Evolutionary conservation across 306 rosid genomes (phyloP), one percentile per base, ranked within the genome.

Genomic region (Begonia fuchsioides): DNA sequence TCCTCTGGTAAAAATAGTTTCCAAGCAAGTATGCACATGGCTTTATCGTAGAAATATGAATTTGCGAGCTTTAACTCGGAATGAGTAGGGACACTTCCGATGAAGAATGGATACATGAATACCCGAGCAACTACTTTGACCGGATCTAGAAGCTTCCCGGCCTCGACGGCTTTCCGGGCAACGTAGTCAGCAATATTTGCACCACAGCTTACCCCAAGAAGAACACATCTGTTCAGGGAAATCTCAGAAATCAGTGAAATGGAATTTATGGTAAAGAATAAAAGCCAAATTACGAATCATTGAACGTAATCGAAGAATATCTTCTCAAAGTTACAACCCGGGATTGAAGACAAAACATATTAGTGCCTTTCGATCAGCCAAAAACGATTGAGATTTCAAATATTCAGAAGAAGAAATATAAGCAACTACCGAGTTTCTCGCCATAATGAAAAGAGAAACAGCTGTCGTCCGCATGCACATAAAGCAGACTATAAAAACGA

Each of bases 161-260:
- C 76, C 75, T 84, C 98, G 26, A 85, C 92, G 50, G 95, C 87
- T 72, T 85, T 90, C 53, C 74, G 84, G 63, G 95, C 87, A 57
- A 90, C 95, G 47, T 74, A 75, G 61, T 90, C 78, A 32, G 95
- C 95, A 75, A 90, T 75, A 68, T 90, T 90, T 50, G 98, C 95
- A 62, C 98, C 98, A 68, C 95, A 90, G 69, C 98, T 90, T 52
- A 73, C 95, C 12, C 95, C 98, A 50, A 90, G 87, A 59, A 90
- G 98, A 71, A 90, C 87, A 48, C 95, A 81, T 67, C 98, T 84
- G 84, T 55, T 75, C 58, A 63, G 68, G 49, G 47, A 50, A 26
- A 20, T 39, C 56, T 14, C 39, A 52, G 32, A 32, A 13, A 55
- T 74, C 59, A 75, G 60, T 54, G 53, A 39, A 45, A 4, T 55